These are phyloP conservation scores for Skeletonema marinoi DNA, from an alignment of 108 stramenopile genomes.

Conservation along the genomic window DNA sequence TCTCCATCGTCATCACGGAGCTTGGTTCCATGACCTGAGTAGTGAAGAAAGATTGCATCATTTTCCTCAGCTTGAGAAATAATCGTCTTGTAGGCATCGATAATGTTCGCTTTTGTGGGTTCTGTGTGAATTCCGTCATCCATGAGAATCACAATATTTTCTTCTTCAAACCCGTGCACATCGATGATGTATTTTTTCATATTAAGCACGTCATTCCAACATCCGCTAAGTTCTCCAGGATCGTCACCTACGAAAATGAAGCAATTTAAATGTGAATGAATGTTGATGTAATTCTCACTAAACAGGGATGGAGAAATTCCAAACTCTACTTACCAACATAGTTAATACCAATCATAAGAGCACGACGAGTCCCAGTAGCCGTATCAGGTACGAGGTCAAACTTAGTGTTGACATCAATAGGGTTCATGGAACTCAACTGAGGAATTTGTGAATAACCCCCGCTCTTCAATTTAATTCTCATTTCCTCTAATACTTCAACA, in stretches of 20 bases:
- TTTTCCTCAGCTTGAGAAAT: conserved; percentile 50
- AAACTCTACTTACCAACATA: conserved; percentile 67
- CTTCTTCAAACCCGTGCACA: conserved; percentile 80
- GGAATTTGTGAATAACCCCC: conserved; percentile 57
- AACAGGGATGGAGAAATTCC: background rate
- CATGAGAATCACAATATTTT: conserved; percentile 75
- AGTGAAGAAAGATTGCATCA: conserved; percentile 75
- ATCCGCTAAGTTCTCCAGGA: conserved; percentile 81
- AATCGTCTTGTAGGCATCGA: conserved; percentile 69
- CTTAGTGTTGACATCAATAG: conserved; percentile 40
- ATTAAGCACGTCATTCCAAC: conserved; percentile 93
- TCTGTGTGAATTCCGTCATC: conserved; percentile 76
- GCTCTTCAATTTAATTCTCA: conserved; percentile 22
- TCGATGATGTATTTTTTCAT: conserved; percentile 91
- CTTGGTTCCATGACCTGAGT: conserved; percentile 80
- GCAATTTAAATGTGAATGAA: background rate
- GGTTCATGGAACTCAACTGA: conserved; percentile 60
- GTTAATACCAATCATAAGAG: conserved; percentile 93
- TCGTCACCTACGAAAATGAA: conserved; percentile 6
- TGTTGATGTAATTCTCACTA: background rate
- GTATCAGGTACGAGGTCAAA: conserved; percentile 53
- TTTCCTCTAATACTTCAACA: conserved; percentile 40
- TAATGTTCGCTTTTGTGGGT: conserved; percentile 74
- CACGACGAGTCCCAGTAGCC: conserved; percentile 37
- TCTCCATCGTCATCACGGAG: conserved; percentile 64